These are phyloP conservation scores for Coprinellus micaceus DNA, from an alignment of 768 basidiomycete species.

Conservation along the genomic window DNA sequence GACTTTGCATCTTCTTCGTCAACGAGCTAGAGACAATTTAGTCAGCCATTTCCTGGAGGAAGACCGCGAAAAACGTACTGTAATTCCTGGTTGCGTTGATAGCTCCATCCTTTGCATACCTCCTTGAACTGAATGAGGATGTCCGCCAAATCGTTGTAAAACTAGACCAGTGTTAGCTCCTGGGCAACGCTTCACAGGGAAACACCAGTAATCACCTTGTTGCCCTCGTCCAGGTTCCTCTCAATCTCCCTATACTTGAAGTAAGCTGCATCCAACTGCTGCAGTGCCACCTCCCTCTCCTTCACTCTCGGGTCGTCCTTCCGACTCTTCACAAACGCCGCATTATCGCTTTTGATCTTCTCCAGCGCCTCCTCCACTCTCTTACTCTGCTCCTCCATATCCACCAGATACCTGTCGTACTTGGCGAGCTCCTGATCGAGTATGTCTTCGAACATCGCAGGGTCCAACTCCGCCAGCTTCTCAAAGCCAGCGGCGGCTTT, in stretches of 20 bases:
- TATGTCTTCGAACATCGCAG: constrained; percentile 85
- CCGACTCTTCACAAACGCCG: constrained; percentile 69
- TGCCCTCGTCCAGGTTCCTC: constrained; percentile 83
- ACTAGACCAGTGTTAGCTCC: constrained; percentile 41
- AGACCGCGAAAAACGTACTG: constrained; percentile 44
- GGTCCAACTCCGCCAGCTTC: constrained; percentile 64
- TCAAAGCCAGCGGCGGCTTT: constrained; percentile 64
- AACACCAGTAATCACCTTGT: constrained; percentile 50
- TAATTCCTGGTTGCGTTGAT: constrained; percentile 66
- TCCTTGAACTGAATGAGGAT: constrained; percentile 75
- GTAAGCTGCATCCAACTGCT: constrained; percentile 79
- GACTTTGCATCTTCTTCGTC: constrained; percentile 14
- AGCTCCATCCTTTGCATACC: constrained; percentile 71
- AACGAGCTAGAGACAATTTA: constrained; percentile 34
- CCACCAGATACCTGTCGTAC: constrained; percentile 72
- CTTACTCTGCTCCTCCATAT: constrained; percentile 47
- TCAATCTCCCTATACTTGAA: constrained; percentile 85
- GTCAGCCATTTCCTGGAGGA: constrained; percentile 2
- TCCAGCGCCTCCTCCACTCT: constrained; percentile 65
- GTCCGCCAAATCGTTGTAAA: constrained; percentile 82
- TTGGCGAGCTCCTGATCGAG: constrained; percentile 76
- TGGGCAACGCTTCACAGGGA: neutral
- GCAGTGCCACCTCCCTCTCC: constrained; percentile 76
- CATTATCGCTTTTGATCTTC: constrained; percentile 68
- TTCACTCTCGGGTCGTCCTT: constrained; percentile 75